Evolutionary conservation across 2,329 filamentous ascomycete genomes (phyloP), one percentile per base, ranked within the genome.

Genomic region (Thermoascus crustaceus): DNA sequence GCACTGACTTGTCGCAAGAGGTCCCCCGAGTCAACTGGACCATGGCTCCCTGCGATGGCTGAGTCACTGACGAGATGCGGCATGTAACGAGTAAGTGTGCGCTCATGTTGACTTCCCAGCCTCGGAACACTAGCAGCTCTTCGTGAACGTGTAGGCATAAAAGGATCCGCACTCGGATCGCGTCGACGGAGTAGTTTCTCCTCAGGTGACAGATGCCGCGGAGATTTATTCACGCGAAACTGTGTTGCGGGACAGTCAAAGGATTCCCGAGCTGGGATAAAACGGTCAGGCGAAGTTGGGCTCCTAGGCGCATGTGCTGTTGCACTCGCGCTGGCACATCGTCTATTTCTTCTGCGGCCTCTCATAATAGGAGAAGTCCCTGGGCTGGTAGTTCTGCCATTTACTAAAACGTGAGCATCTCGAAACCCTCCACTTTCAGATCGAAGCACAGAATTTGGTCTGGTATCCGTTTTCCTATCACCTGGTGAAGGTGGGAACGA

Each of bases 1-100:
- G 70, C 63, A 54, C 82, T 88, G 41, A 76, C 65, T 52, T 79
- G 69, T 37, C 71, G 51, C 5, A 51, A 45, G 11, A 49, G 34
- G 18, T 47, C 45, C 30, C 42, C 40, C 13, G 39, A 35, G 35
- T 16, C 34, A n/a, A 26, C 31, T 5, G 30, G 18, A 22, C 38
- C 35, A 19, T 37, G 25, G 7, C 38, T 34, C 30, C 41, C 38
- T 14, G 46, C 24, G 18, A 49, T 30, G 8, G 38, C 39, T 3
- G 49, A 40, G 32, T 54, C 52, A 20, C 49, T 50, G 33, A 64
- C 45, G 20, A 62, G 44, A 36, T 52, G 57, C 30, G 62, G 59
- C n/a, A 52, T 45, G 34, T 57, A 46, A 33, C 52, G 54, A 30
- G 55, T 50, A 18, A 42, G 42, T 37, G 40, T 45, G 25, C 37